Evolutionary conservation across 441 rosid species (phyloP).

Genomic region (Pelargonium exstipulatum): DNA sequence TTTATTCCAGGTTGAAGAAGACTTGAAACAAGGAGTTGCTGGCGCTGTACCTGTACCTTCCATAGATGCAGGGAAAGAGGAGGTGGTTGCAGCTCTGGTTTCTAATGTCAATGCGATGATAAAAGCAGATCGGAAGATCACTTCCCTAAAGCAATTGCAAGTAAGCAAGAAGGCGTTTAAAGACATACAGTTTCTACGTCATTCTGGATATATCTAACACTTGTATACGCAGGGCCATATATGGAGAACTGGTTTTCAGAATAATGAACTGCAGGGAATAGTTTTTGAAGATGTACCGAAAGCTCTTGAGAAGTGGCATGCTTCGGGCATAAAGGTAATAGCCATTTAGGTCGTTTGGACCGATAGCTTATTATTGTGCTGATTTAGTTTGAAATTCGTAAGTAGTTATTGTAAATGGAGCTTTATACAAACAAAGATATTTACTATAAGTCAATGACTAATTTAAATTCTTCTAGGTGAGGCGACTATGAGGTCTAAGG

Average conservation of each 20-base stretch:
- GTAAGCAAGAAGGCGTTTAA: constrained; percentile 32
- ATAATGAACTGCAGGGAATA: constrained; percentile 59
- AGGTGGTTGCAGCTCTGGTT: constrained; percentile 74
- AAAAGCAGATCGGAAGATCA: constrained; percentile 85
- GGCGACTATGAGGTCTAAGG: background rate
- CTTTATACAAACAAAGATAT: background rate
- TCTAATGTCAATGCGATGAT: constrained; percentile 88
- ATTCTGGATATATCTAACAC: constrained; percentile 12
- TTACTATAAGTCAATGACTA: no score
- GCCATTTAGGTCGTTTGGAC: background rate
- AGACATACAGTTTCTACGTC: background rate
- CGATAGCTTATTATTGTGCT: background rate
- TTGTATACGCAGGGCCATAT: constrained; percentile 66
- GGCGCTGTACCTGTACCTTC: constrained; percentile 67
- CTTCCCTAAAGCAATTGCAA: constrained; percentile 90
- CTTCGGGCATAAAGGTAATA: constrained; percentile 67
- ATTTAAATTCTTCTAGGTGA: background rate
- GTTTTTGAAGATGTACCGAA: constrained; percentile 81
- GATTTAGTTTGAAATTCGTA: constrained; percentile 1
- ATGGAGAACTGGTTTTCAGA: constrained; percentile 81
- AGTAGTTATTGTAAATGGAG: background rate
- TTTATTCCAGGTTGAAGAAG: constrained; percentile 63
- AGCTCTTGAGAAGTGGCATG: constrained; percentile 82
- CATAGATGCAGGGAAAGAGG: constrained; percentile 64
- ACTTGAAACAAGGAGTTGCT: constrained; percentile 53